Evolutionary conservation across 2,329 filamentous ascomycete species (phyloP).

Genomic region (Chrysosphaeria jannelii): DNA sequence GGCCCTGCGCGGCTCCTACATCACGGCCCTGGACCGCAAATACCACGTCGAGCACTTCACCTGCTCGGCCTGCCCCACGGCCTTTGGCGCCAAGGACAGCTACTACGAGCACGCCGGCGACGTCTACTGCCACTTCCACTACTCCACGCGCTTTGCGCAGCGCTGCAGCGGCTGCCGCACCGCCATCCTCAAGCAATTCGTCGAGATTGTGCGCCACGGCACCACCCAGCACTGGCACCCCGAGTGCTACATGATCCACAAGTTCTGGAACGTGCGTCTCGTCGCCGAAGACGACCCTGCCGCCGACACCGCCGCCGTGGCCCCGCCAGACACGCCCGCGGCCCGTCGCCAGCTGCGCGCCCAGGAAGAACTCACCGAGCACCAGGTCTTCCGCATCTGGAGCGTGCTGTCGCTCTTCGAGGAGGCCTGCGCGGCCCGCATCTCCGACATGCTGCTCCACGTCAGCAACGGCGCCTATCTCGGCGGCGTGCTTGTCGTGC

Average conservation of each 20-base stretch:
- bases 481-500: conserved; percentile 79
- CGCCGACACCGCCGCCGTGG: not conserved
- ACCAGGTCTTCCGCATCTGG: conserved; percentile 96
- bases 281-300: conserved; percentile 23
- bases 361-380: conserved; percentile 82
- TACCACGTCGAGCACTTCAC: conserved; percentile 99
- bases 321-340: conserved; percentile 18
- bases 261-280: conserved; percentile 95
- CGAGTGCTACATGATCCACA: conserved; percentile 99
- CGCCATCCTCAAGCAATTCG: conserved; percentile 93
- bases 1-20: conserved; percentile 84
- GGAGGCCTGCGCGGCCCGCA: conserved; percentile 90
- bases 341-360: conserved; percentile 48
- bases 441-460: conserved; percentile 94
- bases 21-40: conserved; percentile 88
- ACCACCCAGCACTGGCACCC: conserved; percentile 99
- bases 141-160: conserved; percentile 90
- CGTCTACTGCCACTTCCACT: conserved; percentile 97
- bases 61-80: conserved; percentile 81
- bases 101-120: conserved; percentile 95
- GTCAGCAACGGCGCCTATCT: conserved; percentile 94
- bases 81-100: conserved; percentile 95
- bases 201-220: conserved; percentile 92
- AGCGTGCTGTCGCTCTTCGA: conserved; percentile 91
- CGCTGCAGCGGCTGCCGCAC: conserved; percentile 91